These are phyloP conservation scores for Stromatinia cepivora DNA, from an alignment of 2,329 filamentous ascomycete species.

Conservation along the genomic window DNA sequence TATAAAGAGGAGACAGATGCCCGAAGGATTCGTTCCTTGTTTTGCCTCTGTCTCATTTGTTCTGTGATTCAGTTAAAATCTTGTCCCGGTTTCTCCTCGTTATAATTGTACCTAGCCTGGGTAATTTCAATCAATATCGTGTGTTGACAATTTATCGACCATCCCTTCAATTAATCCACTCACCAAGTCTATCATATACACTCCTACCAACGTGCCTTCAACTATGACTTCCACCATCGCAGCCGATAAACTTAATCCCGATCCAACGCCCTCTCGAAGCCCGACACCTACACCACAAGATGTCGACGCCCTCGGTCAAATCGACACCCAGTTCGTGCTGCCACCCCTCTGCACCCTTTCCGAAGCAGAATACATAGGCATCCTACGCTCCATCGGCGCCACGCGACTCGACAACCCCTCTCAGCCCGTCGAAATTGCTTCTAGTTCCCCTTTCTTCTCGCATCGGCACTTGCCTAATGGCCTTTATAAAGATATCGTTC, in stretches of 20 bases:
- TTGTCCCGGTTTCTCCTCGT: neutral
- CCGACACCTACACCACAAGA: constrained; percentile 18
- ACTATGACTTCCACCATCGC: neutral
- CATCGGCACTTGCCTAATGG: constrained; percentile 27
- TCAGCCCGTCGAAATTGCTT: constrained; percentile 17
- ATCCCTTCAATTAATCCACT: neutral
- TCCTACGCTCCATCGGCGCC: constrained; percentile 14
- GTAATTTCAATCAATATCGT: neutral
- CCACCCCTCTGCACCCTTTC: constrained; percentile 14
- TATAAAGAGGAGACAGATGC: neutral
- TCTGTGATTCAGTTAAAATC: neutral
- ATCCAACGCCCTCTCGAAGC: neutral
- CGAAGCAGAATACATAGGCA: constrained; percentile 9
- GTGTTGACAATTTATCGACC: neutral
- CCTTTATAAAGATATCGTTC: constrained; percentile 32
- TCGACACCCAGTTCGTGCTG: constrained; percentile 16
- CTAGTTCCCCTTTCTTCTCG: constrained; percentile 10
- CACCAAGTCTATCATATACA: too few species aligned
- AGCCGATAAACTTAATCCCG: neutral
- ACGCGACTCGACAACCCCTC: neutral
- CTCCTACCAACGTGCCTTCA: neutral
- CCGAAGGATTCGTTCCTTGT: neutral
- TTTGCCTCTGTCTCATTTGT: neutral
- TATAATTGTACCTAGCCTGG: neutral
- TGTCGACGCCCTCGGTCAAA: constrained; percentile 15